Evolutionary conservation across 441 rosid genomes (phyloP), one percentile per base, ranked within the genome.

Genomic region (Rhodomyrtus psidioides): DNA sequence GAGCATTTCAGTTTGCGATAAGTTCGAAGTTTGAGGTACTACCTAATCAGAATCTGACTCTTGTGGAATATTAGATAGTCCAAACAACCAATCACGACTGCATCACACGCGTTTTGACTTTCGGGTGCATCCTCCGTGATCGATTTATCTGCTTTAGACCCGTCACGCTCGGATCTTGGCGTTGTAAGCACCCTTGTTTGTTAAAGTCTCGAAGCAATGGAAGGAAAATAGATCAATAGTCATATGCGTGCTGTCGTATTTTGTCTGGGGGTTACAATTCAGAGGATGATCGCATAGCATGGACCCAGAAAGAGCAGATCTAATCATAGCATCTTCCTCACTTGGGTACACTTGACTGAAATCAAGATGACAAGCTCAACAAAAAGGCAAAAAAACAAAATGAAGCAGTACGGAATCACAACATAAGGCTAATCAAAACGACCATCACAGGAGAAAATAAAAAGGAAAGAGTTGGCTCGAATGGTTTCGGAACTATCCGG

Each of bases 401-500:
- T 9, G 24, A 62, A 62, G 44, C 24, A 24, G 24, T 4, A 39
- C n/a, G 12, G 79, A 39, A 39, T 70, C 79, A 70, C 26, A 39
- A 21, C n/a, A 21, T 12, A 1, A 21, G 23, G 0, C 79, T 46
- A 39, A 39, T 39, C 27, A 13, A 21, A 39, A 39, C 49, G 26
- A 70, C 26, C n/a, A 1, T 39, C 79, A 3, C 9, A 10, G 79
- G 79, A 70, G 79, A 39, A 39, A 3, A 39, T 21, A 65, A 34
- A 9, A 57, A 12, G 53, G 16, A 14, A 57, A 26, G 62, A n/a
- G 28, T 10, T 3, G 1, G 28, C 62, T 13, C 62, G 16, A n/a
- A 26, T 57, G 16, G 15, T 6, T 26, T 26, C 26, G 16, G 62
- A 70, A 70, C 82, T 87, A 92, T 70, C 90, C 90, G 6, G 92